Evolutionary conservation across 2,329 filamentous ascomycete species (phyloP), one percentile per base, ranked within the genome.

Genomic region (Nigrospora oryzae): DNA sequence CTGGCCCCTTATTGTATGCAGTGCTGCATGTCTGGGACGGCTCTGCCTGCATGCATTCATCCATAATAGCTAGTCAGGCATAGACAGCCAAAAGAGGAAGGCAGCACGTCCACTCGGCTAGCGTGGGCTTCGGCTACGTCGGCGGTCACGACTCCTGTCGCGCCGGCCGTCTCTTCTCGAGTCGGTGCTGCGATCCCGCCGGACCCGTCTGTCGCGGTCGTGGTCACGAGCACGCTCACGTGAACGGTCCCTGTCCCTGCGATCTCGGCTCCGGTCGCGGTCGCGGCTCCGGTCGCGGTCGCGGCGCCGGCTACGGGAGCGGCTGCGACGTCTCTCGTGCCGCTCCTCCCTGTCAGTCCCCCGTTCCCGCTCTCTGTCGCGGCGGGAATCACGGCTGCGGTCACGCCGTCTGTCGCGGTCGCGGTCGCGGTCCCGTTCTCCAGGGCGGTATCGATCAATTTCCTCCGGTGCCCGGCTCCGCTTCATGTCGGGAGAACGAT

Each of bases 401-500:
- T 46, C 52, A 49, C 36, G 35, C 16, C 36, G 44, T 12, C 50
- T 42, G 40, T 46, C 46, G 12, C 48, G 48, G 36, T 53, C 47
- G 14, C 44, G 46, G 19, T 49, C 52, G 11, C 49, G 45, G 17
- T 46, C 52, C 17, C 43, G 43, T 23, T 45, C 43, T 15, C 42
- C 32, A 36, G 34, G 40, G 43, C 19, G 40, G 46, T 42, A 40
- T 42, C 38, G 37, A 40, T 76, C 73, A 44, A 71, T 66, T 43
- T 72, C 65, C 11, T 68, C 64, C 1, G 59, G 53, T 7, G 61
- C 63, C 23, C 63, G 61, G 40, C 53, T 40, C 35, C 57, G 52
- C 61, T 66, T 70, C 13, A 63, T 46, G 28, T 72, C 68, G 0
- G 68, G 68, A 8, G 67, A 70, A 15, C 64, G 61, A 19, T 74